Base-by-base conservation (phyloP, 1,139 yeast genomes). In the Sugiyamaella castrensis region DNA sequence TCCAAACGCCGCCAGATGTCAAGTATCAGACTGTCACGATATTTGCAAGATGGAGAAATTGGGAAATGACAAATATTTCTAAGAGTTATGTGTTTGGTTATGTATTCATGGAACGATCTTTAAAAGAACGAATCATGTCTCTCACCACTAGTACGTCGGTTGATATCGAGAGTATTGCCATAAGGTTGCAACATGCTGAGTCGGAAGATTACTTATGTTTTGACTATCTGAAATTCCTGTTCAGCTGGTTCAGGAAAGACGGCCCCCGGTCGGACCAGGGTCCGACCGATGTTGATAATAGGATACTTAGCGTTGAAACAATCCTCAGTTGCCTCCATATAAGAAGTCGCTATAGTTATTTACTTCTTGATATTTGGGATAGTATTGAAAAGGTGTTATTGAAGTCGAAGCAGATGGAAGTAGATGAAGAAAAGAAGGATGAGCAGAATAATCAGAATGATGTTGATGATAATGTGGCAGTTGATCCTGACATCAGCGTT, bases 1-100 rank as follows among this genome's bases (percentile, higher is more conserved):
- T 63, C 43, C 61, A 66, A 26, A 71, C 80, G 0, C 84, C 87
- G 0, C 60, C 56, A 0, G 71, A 74, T 57, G 87, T 89, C 0
- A 72, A 74, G 52, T 71, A 71, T 9, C 76, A 74, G 24, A 86
- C 86, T 2, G 66, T 78, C 39, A 71, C 73, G 2, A 73, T 82
- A 0, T 87, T 88, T 60, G 72, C 82, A 0, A 73, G 76, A n/a
- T 91, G 98, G 97, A 79, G 97, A 71, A 80, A 82, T 50, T 92
- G 98, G 98, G 98, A 91, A 58, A 80, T 79, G 52, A 68, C 76
- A 7, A 78, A 79, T 58, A 74, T 81, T 27, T 80, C 80, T 38
- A 71, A 81, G 41, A 76, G 82, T 46, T 76, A 72, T 46, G 59
- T 56, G 13, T 70, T 59, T 43, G 47, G 60, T 15, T 63, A 61